Percentiles rank a stretch among this genome's conserved stretches.
phyloP scores from a whole-genome alignment of 2,329 filamentous ascomycete species.

The Monosporascus sp. region DNA sequence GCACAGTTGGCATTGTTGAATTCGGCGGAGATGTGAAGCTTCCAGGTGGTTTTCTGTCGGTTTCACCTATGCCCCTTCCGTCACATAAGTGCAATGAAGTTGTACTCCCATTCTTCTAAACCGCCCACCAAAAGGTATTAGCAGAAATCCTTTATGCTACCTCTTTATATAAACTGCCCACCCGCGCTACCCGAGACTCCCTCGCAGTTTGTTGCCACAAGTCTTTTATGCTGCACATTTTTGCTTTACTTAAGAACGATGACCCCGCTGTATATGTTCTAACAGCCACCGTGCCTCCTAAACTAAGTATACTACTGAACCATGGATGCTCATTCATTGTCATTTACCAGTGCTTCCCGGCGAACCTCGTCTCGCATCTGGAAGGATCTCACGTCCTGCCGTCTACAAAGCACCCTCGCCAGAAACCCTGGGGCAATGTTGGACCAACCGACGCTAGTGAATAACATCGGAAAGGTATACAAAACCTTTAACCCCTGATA shows the following conservation, averaged over 20 bases:
- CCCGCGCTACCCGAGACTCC: background rate
- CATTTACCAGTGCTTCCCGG: constrained; percentile 1
- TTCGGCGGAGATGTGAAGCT: background rate
- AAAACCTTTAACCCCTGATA: background rate
- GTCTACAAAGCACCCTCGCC: background rate
- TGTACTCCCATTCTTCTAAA: background rate
- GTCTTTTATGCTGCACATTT: background rate
- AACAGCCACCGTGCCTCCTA: background rate
- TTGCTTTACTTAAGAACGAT: background rate
- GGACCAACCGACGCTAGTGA: background rate
- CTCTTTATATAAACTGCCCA: background rate
- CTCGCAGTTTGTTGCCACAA: background rate
- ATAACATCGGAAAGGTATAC: background rate
- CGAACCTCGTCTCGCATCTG: constrained; percentile 1
- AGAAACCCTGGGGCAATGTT: background rate
- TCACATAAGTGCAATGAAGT: background rate
- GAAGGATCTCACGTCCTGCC: constrained; percentile 2
- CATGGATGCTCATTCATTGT: constrained; percentile 4
- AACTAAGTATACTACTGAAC: background rate
- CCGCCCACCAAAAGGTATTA: background rate
- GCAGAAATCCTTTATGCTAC: background rate
- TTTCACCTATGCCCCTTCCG: background rate
- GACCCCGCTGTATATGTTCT: background rate
- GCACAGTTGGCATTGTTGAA: background rate
- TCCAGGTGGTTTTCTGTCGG: background rate